These are phyloP conservation scores for Pyrenula aspistea DNA, from an alignment of 495 filamentous ascomycete species.

Conservation along the genomic window DNA sequence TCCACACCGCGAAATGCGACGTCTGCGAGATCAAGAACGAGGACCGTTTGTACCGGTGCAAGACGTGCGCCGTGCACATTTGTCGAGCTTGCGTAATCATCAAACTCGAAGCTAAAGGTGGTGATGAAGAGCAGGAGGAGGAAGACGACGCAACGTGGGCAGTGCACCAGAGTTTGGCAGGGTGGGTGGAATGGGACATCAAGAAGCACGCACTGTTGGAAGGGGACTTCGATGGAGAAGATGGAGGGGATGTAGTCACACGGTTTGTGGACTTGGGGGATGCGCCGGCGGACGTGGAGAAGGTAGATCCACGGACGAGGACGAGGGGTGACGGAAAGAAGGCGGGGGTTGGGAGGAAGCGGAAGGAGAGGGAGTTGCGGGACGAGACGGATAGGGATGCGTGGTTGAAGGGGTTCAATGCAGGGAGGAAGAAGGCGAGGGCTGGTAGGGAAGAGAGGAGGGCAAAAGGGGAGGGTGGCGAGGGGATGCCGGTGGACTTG, in stretches of 20 bases:
- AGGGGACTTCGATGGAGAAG: too few species aligned
- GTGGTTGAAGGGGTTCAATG: neutral
- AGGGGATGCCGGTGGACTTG: too few species aligned
- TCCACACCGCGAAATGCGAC: constrained; percentile 40
- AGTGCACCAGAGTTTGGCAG: neutral
- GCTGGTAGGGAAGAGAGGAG: neutral
- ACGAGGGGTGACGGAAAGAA: neutral
- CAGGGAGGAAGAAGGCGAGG: neutral
- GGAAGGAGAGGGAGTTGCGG: neutral
- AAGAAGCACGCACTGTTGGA: neutral
- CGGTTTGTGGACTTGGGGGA: neutral
- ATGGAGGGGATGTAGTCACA: neutral
- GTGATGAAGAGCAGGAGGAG: neutral
- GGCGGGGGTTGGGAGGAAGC: neutral
- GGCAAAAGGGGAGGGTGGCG: neutral
- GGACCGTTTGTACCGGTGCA: constrained; percentile 30
- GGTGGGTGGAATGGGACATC: neutral
- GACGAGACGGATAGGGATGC: neutral
- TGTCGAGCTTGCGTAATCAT: constrained; percentile 25
- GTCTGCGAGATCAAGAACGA: constrained; percentile 31
- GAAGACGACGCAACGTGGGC: neutral
- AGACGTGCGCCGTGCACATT: constrained; percentile 28
- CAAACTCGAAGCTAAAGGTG: neutral
- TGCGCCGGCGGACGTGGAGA: neutral
- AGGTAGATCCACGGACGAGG: neutral